Conservation (phyloP, 495 filamentous ascomycete genomes). For the Penicillium silybi region DNA sequence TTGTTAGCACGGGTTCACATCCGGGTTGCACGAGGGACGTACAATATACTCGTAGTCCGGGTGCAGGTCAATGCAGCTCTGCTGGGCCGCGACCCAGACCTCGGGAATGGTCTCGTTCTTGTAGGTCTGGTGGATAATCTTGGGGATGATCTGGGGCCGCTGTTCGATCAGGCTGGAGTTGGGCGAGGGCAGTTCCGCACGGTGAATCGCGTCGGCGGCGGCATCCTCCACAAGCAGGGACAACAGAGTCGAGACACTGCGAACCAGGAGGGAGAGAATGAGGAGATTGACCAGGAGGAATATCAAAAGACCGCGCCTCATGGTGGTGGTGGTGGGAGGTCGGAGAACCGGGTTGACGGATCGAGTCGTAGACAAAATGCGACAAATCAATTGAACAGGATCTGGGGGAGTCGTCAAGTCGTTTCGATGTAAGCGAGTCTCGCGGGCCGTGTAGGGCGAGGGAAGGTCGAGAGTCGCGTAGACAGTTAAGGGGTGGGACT, state of each 20-base stretch:
- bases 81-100: slow-evolving; percentile 68
- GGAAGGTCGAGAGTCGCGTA: background rate
- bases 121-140: slow-evolving; percentile 90
- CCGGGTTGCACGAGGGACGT: slow-evolving; percentile 9
- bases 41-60: slow-evolving; percentile 80
- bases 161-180: slow-evolving; percentile 57
- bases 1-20: slow-evolving; percentile 14
- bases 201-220: slow-evolving; percentile 59
- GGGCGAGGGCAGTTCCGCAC: slow-evolving; percentile 59
- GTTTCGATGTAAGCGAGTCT: background rate
- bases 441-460: background rate
- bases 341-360: background rate
- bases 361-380: background rate
- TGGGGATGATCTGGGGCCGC: slow-evolving; percentile 69
- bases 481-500: background rate
- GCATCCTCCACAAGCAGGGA: slow-evolving; percentile 66
- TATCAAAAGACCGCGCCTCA: slow-evolving; percentile 61
- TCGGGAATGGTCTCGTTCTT: slow-evolving; percentile 71
- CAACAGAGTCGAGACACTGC: slow-evolving; percentile 61
- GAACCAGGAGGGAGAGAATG: slow-evolving; percentile 55
- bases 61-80: slow-evolving; percentile 73
- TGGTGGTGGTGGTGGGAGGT: slow-evolving; percentile 43
- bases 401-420: background rate
- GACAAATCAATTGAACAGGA: background rate
- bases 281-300: slow-evolving; percentile 60